Evolutionary conservation across 768 basidiomycete species (phyloP).

Genomic region (Lentinula aciculospora): DNA sequence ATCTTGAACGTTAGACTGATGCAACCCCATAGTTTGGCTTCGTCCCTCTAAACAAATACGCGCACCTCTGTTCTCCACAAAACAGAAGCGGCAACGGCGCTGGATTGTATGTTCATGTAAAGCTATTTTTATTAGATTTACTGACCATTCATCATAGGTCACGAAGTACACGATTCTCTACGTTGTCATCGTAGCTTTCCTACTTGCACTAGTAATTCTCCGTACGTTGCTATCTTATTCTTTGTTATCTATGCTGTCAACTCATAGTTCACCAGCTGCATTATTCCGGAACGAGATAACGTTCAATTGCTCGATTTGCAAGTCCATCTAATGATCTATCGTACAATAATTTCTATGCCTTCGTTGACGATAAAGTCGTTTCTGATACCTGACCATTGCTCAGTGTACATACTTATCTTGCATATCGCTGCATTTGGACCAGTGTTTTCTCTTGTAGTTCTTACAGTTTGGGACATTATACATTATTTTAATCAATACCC

Average conservation of each 20-base stretch:
- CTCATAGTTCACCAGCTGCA: slow-evolving; percentile 44
- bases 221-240: slow-evolving; percentile 47
- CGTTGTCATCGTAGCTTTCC: slow-evolving; percentile 62
- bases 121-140: slow-evolving; percentile 6
- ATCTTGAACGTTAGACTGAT: not conserved
- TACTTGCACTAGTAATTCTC: slow-evolving; percentile 77
- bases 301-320: slow-evolving; percentile 78
- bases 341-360: slow-evolving; percentile 16
- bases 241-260: slow-evolving; percentile 10
- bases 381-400: slow-evolving; percentile 15
- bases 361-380: slow-evolving; percentile 14
- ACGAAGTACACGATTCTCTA: slow-evolving; percentile 86
- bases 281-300: slow-evolving; percentile 79
- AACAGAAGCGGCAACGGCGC: slow-evolving; percentile 86
- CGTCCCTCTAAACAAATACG: slow-evolving; percentile 93
- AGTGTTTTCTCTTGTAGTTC: slow-evolving; percentile 9
- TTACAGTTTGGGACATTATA: slow-evolving; percentile 6
- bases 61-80: slow-evolving; percentile 87
- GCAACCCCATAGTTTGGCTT: slow-evolving; percentile 70
- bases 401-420: slow-evolving; percentile 7
- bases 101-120: slow-evolving; percentile 63
- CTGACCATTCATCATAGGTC: slow-evolving; percentile 35
- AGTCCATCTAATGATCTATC: slow-evolving; percentile 66
- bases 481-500: not conserved
- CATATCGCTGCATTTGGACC: slow-evolving; percentile 7